Evolutionary conservation across 495 filamentous ascomycete genomes (phyloP).

Genomic region (Aspergillus nanangensis): DNA sequence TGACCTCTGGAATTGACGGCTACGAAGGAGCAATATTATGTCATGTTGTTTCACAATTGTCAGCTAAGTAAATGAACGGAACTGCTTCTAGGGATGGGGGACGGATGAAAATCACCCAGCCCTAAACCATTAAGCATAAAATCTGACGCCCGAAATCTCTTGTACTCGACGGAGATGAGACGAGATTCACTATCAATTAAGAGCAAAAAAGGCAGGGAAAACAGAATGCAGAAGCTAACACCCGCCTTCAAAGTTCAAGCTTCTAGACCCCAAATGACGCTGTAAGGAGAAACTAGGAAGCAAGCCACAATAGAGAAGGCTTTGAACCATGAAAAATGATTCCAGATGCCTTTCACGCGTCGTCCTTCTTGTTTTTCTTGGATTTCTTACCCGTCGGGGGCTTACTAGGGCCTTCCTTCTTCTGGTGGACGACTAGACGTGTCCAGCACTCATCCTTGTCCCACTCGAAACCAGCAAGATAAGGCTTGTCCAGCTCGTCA

Average conservation of each 20-base stretch:
- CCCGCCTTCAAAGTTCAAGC: background rate
- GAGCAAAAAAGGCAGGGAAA: background rate
- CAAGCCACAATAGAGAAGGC: background rate
- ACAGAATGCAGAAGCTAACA: background rate
- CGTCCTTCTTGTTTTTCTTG: constrained; percentile 57
- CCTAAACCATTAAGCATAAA: too few species aligned
- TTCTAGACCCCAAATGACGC: background rate
- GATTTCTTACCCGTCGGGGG: constrained; percentile 58
- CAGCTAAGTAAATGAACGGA: background rate
- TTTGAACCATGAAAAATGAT: background rate
- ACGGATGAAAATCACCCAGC: too few species aligned
- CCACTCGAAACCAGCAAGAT: constrained; percentile 92
- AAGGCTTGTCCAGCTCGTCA: constrained; percentile 76
- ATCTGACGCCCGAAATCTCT: background rate
- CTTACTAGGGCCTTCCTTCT: constrained; percentile 55
- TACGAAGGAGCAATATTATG: background rate
- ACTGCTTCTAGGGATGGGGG: background rate
- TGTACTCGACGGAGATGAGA: background rate
- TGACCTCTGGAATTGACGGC: too few species aligned
- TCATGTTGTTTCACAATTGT: background rate
- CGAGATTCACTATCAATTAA: too few species aligned
- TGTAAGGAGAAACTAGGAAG: background rate
- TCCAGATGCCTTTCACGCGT: background rate
- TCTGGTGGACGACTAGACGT: constrained; percentile 77
- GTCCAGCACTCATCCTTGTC: constrained; percentile 80